Percentiles rank a stretch among this genome's conserved stretches.
Evolutionary conservation across 805 yeast species (phyloP).

Genomic region (Lachancea sp.): DNA sequence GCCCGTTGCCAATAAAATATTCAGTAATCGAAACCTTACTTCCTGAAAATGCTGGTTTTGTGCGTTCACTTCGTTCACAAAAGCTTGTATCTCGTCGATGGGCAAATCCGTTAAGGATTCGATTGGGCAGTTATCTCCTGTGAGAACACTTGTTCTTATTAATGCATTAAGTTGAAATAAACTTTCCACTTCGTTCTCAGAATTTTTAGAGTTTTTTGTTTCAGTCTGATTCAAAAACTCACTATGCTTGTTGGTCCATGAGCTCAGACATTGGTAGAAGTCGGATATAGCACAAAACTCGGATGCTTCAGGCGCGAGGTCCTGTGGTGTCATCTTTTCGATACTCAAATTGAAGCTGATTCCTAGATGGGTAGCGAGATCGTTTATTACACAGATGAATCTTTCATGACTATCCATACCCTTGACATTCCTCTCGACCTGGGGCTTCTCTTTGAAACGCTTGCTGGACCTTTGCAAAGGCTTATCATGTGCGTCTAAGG

Average conservation of each 20-base stretch:
- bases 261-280: conserved; percentile 30
- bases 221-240: conserved; percentile 26
- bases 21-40: conserved; percentile 32
- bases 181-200: conserved; percentile 15
- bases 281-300: conserved; percentile 19
- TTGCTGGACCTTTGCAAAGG: conserved; percentile 37
- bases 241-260: conserved; percentile 34
- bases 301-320: background rate
- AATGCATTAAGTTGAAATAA: conserved; percentile 27
- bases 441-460: conserved; percentile 33
- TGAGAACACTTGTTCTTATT: conserved; percentile 27
- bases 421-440: conserved; percentile 13
- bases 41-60: conserved; percentile 35
- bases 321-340: conserved; percentile 10
- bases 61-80: conserved; percentile 27
- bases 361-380: conserved; percentile 5
- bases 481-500: conserved; percentile 14
- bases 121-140: conserved; percentile 16
- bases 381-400: conserved; percentile 19
- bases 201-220: conserved; percentile 8
- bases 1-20: conserved; percentile 16
- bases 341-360: conserved; percentile 2
- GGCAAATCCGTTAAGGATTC: conserved; percentile 15
- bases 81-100: conserved; percentile 15
- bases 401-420: conserved; percentile 12